These are phyloP conservation scores for Fusarium sp. DNA, from an alignment of 2,329 filamentous ascomycete genomes.

Conservation along the genomic window DNA sequence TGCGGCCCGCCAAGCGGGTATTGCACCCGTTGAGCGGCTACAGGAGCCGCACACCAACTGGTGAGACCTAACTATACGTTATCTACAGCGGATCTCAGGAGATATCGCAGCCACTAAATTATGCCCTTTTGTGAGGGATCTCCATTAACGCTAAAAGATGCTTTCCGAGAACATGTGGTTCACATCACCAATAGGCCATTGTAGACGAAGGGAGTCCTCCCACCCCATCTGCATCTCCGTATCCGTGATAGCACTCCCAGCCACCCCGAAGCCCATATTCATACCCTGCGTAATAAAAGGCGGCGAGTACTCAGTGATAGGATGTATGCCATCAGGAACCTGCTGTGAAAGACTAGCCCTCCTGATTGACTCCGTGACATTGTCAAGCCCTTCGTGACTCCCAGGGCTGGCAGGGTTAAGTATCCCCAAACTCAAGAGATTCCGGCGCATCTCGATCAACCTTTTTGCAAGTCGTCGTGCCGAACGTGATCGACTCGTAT, in stretches of 20 bases:
- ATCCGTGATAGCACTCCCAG: conserved; percentile 13
- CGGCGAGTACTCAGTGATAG: conserved; percentile 19
- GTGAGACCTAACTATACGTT: background rate
- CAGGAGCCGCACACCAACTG: no score
- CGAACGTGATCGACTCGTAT: conserved; percentile 14
- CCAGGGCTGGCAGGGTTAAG: conserved; percentile 10
- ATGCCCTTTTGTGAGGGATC: background rate
- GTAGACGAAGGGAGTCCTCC: conserved; percentile 28
- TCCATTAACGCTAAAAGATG: conserved; percentile 11
- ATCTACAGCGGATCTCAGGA: background rate
- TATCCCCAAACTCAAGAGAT: conserved; percentile 19
- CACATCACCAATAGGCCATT: conserved; percentile 34
- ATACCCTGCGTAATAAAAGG: conserved; percentile 7
- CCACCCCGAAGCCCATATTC: background rate
- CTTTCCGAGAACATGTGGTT: conserved; percentile 37
- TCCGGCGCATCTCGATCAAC: conserved; percentile 22
- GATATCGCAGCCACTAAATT: no score
- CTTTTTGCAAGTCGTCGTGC: conserved; percentile 27
- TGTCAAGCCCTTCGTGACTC: conserved; percentile 13
- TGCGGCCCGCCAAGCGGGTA: background rate
- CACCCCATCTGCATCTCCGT: conserved; percentile 33
- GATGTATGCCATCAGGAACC: background rate
- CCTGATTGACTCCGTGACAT: conserved; percentile 20
- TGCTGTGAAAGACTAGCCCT: conserved; percentile 15
- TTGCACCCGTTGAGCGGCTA: background rate